Conservation (phyloP, 345 rosid genomes). For the Geranium brycei region DNA sequence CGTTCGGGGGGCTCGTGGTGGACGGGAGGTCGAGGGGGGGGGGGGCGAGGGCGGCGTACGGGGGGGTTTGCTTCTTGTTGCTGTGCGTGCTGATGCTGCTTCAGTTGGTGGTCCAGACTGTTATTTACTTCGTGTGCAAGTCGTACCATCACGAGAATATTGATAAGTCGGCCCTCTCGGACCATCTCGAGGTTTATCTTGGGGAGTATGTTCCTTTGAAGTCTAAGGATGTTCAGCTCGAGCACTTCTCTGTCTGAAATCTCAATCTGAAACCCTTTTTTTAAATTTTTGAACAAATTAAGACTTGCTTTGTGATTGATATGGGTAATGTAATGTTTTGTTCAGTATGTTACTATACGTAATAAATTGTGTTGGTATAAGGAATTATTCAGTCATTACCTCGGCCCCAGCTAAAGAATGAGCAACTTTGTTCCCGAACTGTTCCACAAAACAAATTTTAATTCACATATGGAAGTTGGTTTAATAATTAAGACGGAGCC, state of each 20-base stretch:
- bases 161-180: conserved; percentile 34
- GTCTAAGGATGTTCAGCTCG: conserved; percentile 37
- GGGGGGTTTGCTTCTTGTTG: conserved; percentile 22
- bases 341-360: too few species aligned
- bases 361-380: too few species aligned
- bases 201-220: conserved; percentile 41
- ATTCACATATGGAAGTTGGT: too few species aligned
- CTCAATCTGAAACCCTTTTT: not conserved
- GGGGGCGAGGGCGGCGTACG: conserved; percentile 15
- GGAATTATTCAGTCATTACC: too few species aligned
- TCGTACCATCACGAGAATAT: conserved; percentile 45
- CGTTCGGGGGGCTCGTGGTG: conserved; percentile 20
- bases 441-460: too few species aligned
- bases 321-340: not conserved
- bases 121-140: conserved; percentile 47
- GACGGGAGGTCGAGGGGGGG: conserved; percentile 12
- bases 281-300: not conserved
- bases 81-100: conserved; percentile 21
- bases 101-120: conserved; percentile 31
- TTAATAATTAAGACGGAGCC: too few species aligned
- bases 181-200: conserved; percentile 41
- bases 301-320: not conserved
- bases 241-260: conserved; percentile 13
- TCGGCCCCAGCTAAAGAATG: too few species aligned
- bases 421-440: too few species aligned